A percentile compares a stretch with the other conserved stretches of the same genome.
phyloP scores from a whole-genome alignment of 352 stramenopile species.

The Phytopythium montanum region DNA sequence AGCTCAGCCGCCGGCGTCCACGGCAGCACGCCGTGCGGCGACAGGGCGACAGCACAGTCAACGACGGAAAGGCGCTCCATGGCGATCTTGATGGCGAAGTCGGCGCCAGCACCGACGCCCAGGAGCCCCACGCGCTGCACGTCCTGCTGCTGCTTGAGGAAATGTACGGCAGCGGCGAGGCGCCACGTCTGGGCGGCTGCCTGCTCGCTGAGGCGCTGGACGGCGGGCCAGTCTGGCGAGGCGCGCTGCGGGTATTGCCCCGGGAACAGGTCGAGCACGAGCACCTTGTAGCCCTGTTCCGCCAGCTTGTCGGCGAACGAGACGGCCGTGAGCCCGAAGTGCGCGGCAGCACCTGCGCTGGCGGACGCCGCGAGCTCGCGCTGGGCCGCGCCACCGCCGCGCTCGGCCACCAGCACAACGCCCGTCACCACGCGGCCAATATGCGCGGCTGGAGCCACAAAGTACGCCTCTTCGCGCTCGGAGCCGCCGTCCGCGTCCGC shows the following conservation, averaged over 20 bases:
- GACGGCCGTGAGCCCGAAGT: conserved; percentile 52
- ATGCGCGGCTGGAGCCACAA: conserved; percentile 69
- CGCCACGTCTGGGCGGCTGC: conserved; percentile 21
- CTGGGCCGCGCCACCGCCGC: conserved; percentile 16
- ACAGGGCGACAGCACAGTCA: conserved; percentile 73
- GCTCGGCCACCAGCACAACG: conserved; percentile 65
- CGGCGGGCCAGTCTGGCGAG: conserved; percentile 12
- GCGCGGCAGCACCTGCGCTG: conserved; percentile 12
- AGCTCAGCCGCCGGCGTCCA: conserved; percentile 16
- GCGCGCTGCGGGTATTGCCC: not conserved
- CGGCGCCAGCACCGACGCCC: conserved; percentile 58
- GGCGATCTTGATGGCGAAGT: conserved; percentile 63
- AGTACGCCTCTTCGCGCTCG: conserved; percentile 43
- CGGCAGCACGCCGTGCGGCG: conserved; percentile 44
- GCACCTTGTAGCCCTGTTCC: conserved; percentile 87
- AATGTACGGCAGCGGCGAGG: conserved; percentile 46
- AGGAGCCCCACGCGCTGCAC: conserved; percentile 72
- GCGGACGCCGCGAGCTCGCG: conserved; percentile 21
- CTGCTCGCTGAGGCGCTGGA: conserved; percentile 11
- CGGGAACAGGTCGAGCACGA: conserved; percentile 57
- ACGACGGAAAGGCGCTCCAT: conserved; percentile 34
- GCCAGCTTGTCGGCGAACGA: conserved; percentile 85
- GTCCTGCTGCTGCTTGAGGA: conserved; percentile 65
- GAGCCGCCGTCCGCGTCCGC: not conserved
- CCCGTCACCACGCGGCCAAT: conserved; percentile 82